Base-by-base conservation (phyloP, 1,284 basidiomycete species). In the Apiotrichum domesticum region DNA sequence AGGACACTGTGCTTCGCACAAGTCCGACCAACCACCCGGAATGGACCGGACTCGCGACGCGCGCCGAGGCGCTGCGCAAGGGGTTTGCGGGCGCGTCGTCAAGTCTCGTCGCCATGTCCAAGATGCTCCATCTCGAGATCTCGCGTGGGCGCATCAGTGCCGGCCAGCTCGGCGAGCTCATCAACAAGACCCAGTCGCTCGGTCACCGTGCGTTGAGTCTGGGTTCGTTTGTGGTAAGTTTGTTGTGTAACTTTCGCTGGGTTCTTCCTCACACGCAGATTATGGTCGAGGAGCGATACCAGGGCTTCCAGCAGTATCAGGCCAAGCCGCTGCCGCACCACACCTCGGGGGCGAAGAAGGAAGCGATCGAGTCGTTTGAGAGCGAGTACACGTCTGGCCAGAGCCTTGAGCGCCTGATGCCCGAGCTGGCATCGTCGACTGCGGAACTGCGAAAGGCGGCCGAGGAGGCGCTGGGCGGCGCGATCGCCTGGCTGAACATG, bases 341-440 rank as follows among this genome's bases (percentile, higher is more conserved):
- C 48, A 49, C 37, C 8, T 46, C 3, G 52, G 57, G 21, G 15
- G 46, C 37, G 54, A 64, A 45, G 47, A 51, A 29, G 2, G 41
- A 34, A 0, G 21, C 14, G 48, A 46, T 42, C 1, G n/a, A n/a
- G 10, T 14, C 55, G 13, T 56, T 61, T 3, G n/a, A 46, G 0
- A 55, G 59, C 34, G 58, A 66, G 13, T 50, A 68, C 54, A 35
- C 54, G 15, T 32, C 46, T n/a, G 35, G 55, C 33, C 35, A 39
- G 8, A 15, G 47, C 2, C 58, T 67, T 33, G 63, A 63, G 15
- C 65, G 82, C 49, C 72, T 86, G 40, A 65, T 85, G 8, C 81
- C 83, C 1, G 70, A 80, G 10, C 69, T 86, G 55, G 70, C 71
- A 9, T 64, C 73, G 13, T 71, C 79, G 3, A 83, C 83, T 0